Base-by-base conservation (phyloP, 441 rosid genomes). In the Pelargonium myrrhifolium region DNA sequence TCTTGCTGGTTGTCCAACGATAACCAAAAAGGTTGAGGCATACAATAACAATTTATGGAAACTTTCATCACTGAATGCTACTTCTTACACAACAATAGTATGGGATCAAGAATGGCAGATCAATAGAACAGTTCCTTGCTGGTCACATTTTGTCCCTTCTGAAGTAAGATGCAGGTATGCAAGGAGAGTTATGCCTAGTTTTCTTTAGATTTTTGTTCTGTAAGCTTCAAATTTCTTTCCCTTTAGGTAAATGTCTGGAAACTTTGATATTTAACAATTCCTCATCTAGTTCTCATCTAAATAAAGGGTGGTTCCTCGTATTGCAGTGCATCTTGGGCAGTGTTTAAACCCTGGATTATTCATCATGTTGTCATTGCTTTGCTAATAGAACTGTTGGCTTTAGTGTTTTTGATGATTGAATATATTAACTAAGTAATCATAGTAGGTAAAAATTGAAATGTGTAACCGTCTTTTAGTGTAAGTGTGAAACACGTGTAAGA, bases 81-180 rank as follows among this genome's bases (percentile, higher is more conserved):
- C 86, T 35, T 69, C 64, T 45, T 77, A 75, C 65, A 88, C 93
- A 45, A 83, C 68, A 77, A 75, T 45, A 11, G 74, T 80, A 24
- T 79, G 67, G 68, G 96, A 90, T 77, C 89, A 85, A 37, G 86
- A 82, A 63, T 92, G 98, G 93, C 85, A 88, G 79, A 62, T 80
- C 59, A 78, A 83, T 45, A 85, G 96, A 77, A 83, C 82, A 66
- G 93, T 88, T 72, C 98, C 98, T n/a, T 92, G 98, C 69, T 90
- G 96, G 96, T 92, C 98, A 0, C 93, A 84, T 85, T 90, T 90
- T 73, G 67, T 92, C 65, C 72, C 77, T 69, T 45, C 31, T 3
- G 75, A 82, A 71, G 75, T 37, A 68, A 80, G 92, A 35, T 90
- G 96, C 81, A 79, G 78, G 94, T 91, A 83, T 18, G 74, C 65